These are phyloP conservation scores for Kwoniella sp. DNA, from an alignment of 768 basidiomycete genomes.

Conservation along the genomic window DNA sequence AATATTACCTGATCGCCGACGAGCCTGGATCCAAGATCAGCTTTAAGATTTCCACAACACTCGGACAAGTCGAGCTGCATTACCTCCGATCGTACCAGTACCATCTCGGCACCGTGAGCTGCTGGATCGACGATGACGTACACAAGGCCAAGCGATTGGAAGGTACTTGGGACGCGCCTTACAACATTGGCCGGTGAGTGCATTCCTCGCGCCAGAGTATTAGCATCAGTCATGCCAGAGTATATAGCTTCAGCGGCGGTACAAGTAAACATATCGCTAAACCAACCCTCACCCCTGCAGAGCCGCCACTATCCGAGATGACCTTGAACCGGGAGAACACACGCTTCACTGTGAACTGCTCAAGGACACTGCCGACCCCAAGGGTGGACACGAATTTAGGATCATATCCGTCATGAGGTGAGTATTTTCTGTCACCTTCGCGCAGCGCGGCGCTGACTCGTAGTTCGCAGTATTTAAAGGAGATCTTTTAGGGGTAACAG, in stretches of 20 bases:
- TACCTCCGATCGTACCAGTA: constrained; percentile 43
- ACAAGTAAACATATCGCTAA: too few species aligned
- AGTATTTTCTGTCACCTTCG: too few species aligned
- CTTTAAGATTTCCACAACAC: constrained; percentile 37
- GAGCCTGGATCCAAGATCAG: constrained; percentile 45
- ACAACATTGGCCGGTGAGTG: constrained; percentile 44
- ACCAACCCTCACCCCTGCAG: background rate
- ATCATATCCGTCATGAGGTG: constrained; percentile 53
- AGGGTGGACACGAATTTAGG: constrained; percentile 49
- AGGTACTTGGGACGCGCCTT: constrained; percentile 43
- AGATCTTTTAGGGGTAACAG: too few species aligned
- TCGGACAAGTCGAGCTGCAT: constrained; percentile 42
- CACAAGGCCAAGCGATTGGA: constrained; percentile 26
- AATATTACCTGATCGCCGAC: constrained; percentile 44
- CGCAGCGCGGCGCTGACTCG: too few species aligned
- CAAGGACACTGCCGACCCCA: constrained; percentile 44
- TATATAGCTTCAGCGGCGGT: too few species aligned
- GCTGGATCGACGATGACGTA: constrained; percentile 50
- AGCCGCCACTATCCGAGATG: constrained; percentile 23
- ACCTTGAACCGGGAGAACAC: constrained; percentile 41
- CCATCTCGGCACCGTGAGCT: constrained; percentile 40
- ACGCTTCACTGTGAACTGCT: constrained; percentile 46
- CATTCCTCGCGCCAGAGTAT: background rate
- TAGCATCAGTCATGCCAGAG: too few species aligned
- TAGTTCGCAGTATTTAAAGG: too few species aligned